A percentile compares a stretch with the other conserved stretches of the same genome.
Evolutionary conservation across 2,329 filamentous ascomycete species (phyloP).

Genomic region (Fusarium musae): DNA sequence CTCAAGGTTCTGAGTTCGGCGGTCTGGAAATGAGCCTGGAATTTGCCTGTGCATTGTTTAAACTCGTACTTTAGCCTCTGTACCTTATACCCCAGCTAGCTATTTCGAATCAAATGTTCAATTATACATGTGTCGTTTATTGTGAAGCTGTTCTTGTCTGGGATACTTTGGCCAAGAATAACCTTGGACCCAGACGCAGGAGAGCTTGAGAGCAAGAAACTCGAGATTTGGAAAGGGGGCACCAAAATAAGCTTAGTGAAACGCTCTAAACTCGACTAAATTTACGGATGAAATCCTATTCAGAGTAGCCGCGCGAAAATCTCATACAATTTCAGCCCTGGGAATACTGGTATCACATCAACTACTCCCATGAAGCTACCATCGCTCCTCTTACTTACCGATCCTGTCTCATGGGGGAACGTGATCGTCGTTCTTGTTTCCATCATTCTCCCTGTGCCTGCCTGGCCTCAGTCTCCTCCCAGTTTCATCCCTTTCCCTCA

Average conservation of each 20-base stretch:
- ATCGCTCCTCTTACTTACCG: too few species aligned
- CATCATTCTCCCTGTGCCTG: background rate
- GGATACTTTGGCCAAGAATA: too few species aligned
- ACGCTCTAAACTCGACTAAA: too few species aligned
- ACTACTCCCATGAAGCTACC: fast-evolving
- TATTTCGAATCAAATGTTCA: background rate
- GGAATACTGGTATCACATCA: fast-evolving
- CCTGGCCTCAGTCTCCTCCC: background rate
- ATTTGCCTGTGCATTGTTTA: background rate
- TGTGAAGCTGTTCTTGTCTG: too few species aligned
- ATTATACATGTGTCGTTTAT: background rate
- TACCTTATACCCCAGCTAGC: background rate
- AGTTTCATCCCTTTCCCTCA: background rate
- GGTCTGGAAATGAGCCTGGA: background rate
- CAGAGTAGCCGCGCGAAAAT: too few species aligned
- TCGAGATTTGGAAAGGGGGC: too few species aligned
- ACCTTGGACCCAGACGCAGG: too few species aligned
- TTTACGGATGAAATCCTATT: too few species aligned
- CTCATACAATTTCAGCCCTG: background rate
- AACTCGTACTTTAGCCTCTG: background rate
- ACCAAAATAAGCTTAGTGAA: too few species aligned
- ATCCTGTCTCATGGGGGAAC: fast-evolving
- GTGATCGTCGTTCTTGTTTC: background rate
- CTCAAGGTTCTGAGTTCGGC: too few species aligned
- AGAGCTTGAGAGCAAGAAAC: too few species aligned